Evolutionary conservation across 2,329 filamentous ascomycete species (phyloP), one percentile per base, ranked within the genome.

Genomic region (Cryphonectria parasitica): DNA sequence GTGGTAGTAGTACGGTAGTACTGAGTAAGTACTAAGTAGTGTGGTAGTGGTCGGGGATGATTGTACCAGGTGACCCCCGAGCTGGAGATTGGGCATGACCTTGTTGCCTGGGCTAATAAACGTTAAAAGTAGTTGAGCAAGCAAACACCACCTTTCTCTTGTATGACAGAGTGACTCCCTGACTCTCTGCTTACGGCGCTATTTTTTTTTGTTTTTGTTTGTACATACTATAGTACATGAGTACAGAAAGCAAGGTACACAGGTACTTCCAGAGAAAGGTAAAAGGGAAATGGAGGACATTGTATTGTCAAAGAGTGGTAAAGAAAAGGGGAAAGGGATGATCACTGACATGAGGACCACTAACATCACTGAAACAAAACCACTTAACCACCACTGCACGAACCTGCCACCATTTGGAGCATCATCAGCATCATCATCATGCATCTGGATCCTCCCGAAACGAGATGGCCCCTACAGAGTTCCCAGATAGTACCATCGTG

Each of bases 61-160:
- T 61, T 61, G 66, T 69, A 71, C 69, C 69, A 71, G 69, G 52
- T 71, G 69, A 71, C 66, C 66, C 31, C n/a, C 45, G 45, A 49
- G 22, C 45, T 49, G 45, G 39, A 64, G 36, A 64, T 43, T 64
- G 31, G 56, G 58, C 58, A 61, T 39, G 34, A 61, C 58, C 28
- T 58, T 34, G 54, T 34, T 61, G 28, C 54, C 43, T 67, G 39
- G 49, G n/a, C 67, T 60, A 31, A 60, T 25, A 49, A n/a, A 7
- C 45, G 22, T n/a, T 49, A 49, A 22, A n/a, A n/a, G n/a, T n/a
- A n/a, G n/a, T n/a, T n/a, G n/a, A n/a, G n/a, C 45, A 49, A 49
- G 45, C 22, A 49, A 49, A 49, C 10, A 54, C n/a, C 28, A n/a
- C n/a, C n/a, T 28, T n/a, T n/a, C 11, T 15, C 52, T 28, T n/a